Evolutionary conservation across 2,329 filamentous ascomycete species (phyloP).

Genomic region (Curvularia verruculosa): DNA sequence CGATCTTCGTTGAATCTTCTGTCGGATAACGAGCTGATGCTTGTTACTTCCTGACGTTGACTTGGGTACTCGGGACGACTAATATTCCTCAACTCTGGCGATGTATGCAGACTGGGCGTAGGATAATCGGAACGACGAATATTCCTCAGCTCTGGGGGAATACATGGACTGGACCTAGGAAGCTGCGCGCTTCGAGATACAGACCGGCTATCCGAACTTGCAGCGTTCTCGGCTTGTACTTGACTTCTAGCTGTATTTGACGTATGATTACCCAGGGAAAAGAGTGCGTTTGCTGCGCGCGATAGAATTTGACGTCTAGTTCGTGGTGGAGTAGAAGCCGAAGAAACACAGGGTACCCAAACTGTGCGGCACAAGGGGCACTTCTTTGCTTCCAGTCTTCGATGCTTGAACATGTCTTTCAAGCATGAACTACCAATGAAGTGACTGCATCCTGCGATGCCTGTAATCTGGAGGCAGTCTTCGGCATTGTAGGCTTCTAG

Average conservation of each 20-base stretch:
- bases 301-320: not conserved
- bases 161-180: too few relatives aligned
- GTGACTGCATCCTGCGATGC: slow-evolving; percentile 23
- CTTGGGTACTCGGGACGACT: not conserved
- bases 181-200: not conserved
- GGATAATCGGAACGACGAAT: not conserved
- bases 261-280: not conserved
- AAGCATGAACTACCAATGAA: slow-evolving; percentile 24
- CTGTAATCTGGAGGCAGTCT: slow-evolving; percentile 19
- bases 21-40: slow-evolving; percentile 10
- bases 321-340: not conserved
- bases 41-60: not conserved
- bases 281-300: not conserved
- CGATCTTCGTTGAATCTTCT: too few relatives aligned
- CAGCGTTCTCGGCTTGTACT: not conserved
- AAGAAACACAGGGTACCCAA: slow-evolving; percentile 19
- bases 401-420: slow-evolving; percentile 10
- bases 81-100: not conserved
- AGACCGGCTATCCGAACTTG: not conserved
- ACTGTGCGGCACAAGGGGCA: slow-evolving; percentile 31
- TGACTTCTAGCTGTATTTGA: not conserved
- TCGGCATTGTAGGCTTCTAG: slow-evolving; percentile 24
- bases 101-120: too few relatives aligned
- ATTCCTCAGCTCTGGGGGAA: too few relatives aligned
- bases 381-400: slow-evolving; percentile 20